Evolutionary conservation across 1,284 basidiomycete genomes (phyloP), one percentile per base, ranked within the genome.

Genomic region (Cryptococcus hybrid): DNA sequence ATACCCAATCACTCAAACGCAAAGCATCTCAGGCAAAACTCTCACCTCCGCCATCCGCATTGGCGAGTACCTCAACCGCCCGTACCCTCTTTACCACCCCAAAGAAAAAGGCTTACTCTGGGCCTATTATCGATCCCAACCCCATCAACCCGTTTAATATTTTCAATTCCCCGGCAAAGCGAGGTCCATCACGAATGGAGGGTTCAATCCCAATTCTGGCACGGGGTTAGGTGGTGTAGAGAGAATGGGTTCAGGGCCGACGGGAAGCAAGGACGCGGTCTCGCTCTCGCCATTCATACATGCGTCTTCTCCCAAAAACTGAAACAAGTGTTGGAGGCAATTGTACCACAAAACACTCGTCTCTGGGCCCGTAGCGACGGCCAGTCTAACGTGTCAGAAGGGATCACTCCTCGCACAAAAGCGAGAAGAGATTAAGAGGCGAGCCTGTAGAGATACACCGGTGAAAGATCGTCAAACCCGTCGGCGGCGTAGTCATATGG

Each of bases 201-300:
- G 24, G 24, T 24, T 24, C 24, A 24, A 24, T 24, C 24, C 24
- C 24, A 24, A 24, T 24, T 24, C 24, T 24, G 24, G 24, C 24
- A 24, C 24, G 24, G 24, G 24, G 24, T 24, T 24, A 24, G 24
- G 24, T 24, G 24, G 24, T 24, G 24, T 24, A 24, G 24, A 24
- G 44, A 9, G 49, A 48, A 48, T 57, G 51, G 24, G 52, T 48
- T 35, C 43, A 24, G 43, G 24, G 24, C 43, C 6, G 43, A 45
- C n/a, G 24, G 24, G 24, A 42, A 18, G 15, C 3, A 38, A 36
- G 39, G 49, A 53, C 18, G 43, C 38, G 30, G 39, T 52, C 37
- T 73, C n/a, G n/a, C n/a, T n/a, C n/a, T n/a, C 73, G 18, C 70
- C 70, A 2, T 77, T 75, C 64, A 64, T 75, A 24, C 68, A 73